These are phyloP conservation scores for Euphorbia pulcherrima DNA, from an alignment of 345 rosid species.

Conservation along the genomic window DNA sequence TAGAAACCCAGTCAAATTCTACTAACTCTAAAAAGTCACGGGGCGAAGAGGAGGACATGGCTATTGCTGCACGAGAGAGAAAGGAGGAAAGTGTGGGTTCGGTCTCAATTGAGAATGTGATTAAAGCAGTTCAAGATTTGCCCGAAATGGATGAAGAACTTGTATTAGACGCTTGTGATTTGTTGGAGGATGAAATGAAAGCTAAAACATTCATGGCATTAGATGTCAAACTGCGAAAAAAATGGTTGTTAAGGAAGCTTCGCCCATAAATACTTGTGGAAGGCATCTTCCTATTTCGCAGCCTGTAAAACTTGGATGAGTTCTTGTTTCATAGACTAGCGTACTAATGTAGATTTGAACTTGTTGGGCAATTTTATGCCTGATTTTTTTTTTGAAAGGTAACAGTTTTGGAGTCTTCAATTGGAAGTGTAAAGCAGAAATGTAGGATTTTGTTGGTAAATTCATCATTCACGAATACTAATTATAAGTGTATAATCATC, in stretches of 20 bases:
- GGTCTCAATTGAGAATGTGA: constrained; percentile 47
- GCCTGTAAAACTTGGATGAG: neutral
- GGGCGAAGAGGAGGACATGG: constrained; percentile 23
- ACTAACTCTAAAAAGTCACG: constrained; percentile 33
- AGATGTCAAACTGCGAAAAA: constrained; percentile 64
- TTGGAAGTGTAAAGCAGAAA: neutral
- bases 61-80: constrained; percentile 33
- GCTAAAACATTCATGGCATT: constrained; percentile 78
- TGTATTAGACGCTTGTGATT: constrained; percentile 82
- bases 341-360: neutral
- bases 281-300: neutral
- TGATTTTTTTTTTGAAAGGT: neutral
- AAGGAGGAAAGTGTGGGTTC: constrained; percentile 29
- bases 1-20: constrained; percentile 31
- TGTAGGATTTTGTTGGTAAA: neutral
- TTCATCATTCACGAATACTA: too few species aligned
- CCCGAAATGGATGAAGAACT: constrained; percentile 86
- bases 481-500: too few species aligned
- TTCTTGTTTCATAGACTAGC: neutral
- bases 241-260: constrained; percentile 80
- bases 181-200: constrained; percentile 71
- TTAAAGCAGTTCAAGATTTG: constrained; percentile 65
- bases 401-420: neutral
- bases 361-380: neutral
- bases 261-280: constrained; percentile 24